A percentile compares a stretch with the other conserved stretches of the same genome.
These are phyloP conservation scores for Aspergillus kassunensis DNA, from an alignment of 495 filamentous ascomycete genomes.

Conservation along the genomic window DNA sequence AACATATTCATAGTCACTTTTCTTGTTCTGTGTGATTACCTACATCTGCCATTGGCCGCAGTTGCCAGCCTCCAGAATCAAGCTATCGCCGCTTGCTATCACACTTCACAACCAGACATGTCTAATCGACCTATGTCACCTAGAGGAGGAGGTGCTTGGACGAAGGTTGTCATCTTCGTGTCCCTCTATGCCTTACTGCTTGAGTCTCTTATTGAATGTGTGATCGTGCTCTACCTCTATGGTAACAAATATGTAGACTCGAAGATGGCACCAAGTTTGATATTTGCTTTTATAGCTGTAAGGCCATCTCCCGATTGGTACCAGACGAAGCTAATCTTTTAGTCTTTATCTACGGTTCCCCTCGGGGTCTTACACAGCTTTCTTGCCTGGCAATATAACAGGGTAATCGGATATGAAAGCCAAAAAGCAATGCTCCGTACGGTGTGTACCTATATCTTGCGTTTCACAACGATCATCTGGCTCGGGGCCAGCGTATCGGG, in stretches of 20 bases:
- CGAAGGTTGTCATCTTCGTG: slow-evolving; percentile 39
- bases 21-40: too few relatives aligned
- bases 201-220: slow-evolving; percentile 36
- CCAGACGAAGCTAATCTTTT: slow-evolving; percentile 4
- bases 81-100: slow-evolving; percentile 13
- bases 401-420: slow-evolving; percentile 31
- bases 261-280: slow-evolving; percentile 42
- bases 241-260: slow-evolving; percentile 34
- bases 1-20: too few relatives aligned
- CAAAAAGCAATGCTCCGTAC: slow-evolving; percentile 35
- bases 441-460: slow-evolving; percentile 37
- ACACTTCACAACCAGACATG: slow-evolving; percentile 19
- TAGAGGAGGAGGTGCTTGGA: slow-evolving; percentile 36
- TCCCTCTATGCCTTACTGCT: slow-evolving; percentile 39
- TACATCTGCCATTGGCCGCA: too few relatives aligned
- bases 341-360: slow-evolving; percentile 41
- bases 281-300: slow-evolving; percentile 38
- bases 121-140: slow-evolving; percentile 19
- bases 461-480: slow-evolving; percentile 37
- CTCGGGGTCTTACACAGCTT: slow-evolving; percentile 40
- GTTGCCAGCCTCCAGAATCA: too few relatives aligned
- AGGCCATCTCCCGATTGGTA: slow-evolving; percentile 2
- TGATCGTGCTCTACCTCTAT: slow-evolving; percentile 38
- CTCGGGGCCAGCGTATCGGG: slow-evolving; percentile 40
- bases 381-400: slow-evolving; percentile 45